These are phyloP conservation scores for Drosera capensis DNA, from an alignment of 148 eudicot genomes.

Conservation along the genomic window DNA sequence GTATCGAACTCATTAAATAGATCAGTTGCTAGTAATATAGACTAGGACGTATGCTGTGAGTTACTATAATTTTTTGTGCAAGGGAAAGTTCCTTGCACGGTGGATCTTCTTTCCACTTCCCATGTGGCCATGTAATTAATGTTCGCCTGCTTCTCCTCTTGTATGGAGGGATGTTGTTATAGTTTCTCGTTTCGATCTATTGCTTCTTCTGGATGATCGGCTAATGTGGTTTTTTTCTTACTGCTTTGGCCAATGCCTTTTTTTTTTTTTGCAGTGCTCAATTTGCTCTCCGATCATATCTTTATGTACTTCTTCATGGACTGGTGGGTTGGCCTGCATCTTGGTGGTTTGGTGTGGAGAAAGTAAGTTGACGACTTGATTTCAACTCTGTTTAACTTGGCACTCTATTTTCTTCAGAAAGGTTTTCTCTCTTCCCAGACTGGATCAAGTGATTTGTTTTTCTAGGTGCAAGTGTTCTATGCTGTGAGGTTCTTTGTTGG, in stretches of 20 bases:
- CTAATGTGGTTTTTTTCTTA: background rate
- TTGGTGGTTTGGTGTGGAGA: conserved; percentile 57
- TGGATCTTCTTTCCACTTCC: too few species aligned
- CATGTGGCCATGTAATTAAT: too few species aligned
- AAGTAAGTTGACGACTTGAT: conserved; percentile 29
- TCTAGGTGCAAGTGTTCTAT: conserved; percentile 84
- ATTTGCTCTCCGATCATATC: conserved; percentile 79
- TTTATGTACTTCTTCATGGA: conserved; percentile 70
- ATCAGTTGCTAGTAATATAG: too few species aligned
- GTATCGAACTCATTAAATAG: too few species aligned
- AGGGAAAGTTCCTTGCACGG: too few species aligned
- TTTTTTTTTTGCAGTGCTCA: conserved; percentile 40
- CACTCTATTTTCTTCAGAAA: background rate
- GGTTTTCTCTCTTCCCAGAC: background rate
- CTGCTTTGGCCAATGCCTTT: background rate
- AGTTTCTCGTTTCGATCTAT: background rate
- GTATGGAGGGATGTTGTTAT: too few species aligned
- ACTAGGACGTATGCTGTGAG: too few species aligned
- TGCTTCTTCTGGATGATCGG: background rate
- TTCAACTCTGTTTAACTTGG: background rate
- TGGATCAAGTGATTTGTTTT: conserved; percentile 3
- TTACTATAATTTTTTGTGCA: too few species aligned
- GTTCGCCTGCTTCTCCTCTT: too few species aligned
- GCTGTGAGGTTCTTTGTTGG: conserved; percentile 86
- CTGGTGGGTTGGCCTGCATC: conserved; percentile 71